Percentiles rank a stretch among this genome's conserved stretches.
Evolutionary conservation across 441 rosid species (phyloP).

Genomic region (Euphorbia celastroides): DNA sequence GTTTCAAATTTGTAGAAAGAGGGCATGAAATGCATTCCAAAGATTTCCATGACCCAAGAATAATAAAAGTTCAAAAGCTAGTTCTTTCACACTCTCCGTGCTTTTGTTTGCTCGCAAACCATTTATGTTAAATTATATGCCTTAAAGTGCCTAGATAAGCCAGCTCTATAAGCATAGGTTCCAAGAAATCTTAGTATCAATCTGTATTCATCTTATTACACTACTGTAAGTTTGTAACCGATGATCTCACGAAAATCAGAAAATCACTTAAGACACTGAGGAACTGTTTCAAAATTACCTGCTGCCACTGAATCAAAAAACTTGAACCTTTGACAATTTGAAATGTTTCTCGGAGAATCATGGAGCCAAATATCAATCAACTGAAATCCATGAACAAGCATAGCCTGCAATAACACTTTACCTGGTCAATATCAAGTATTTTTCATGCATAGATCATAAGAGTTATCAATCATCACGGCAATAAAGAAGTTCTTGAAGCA

Average conservation of each 20-base stretch:
- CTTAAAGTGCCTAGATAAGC: background rate
- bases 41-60: background rate
- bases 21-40: background rate
- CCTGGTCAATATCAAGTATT: conserved; percentile 11
- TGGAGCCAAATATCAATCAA: conserved; percentile 88
- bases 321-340: conserved; percentile 65
- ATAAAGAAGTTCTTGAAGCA: conserved; percentile 1
- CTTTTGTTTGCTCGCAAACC: conserved; percentile 1
- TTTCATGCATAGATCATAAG: background rate
- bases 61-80: background rate
- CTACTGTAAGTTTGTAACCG: background rate
- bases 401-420: conserved; percentile 49
- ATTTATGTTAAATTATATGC: background rate
- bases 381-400: conserved; percentile 95
- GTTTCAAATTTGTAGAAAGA: background rate
- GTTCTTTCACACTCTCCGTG: background rate
- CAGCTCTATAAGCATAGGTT: background rate
- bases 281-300: conserved; percentile 39
- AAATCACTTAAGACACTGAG: conserved; percentile 9
- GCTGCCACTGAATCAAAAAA: conserved; percentile 63
- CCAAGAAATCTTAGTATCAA: background rate
- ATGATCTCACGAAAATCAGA: conserved; percentile 12
- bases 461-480: conserved; percentile 2
- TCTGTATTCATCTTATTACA: background rate
- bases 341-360: conserved; percentile 56